phyloP scores from a whole-genome alignment of 1,284 basidiomycete species.

The Sparassis latifolia region DNA sequence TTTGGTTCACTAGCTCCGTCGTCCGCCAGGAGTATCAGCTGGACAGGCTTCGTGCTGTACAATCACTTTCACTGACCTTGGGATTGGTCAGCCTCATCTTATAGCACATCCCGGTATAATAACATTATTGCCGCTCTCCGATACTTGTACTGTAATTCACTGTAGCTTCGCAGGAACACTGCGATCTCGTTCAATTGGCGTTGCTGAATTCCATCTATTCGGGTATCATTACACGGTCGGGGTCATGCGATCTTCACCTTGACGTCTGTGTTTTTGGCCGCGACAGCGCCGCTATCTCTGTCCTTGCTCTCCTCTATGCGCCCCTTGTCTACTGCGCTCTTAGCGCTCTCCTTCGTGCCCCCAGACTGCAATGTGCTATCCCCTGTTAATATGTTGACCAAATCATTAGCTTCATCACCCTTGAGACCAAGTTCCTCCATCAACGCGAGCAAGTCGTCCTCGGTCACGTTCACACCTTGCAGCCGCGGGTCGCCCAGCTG shows the following conservation, averaged over 20 bases:
- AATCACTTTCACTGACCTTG: no score
- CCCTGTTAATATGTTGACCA: conserved; percentile 51
- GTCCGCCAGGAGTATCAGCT: no score
- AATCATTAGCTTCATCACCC: conserved; percentile 63
- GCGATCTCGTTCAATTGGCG: not conserved
- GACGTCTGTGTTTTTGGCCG: no score
- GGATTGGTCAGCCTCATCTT: no score
- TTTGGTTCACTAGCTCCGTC: no score
- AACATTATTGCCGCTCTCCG: no score
- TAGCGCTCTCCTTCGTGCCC: not conserved
- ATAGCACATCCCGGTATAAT: no score
- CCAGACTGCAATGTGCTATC: not conserved
- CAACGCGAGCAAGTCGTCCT: conserved; percentile 61
- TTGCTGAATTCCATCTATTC: not conserved
- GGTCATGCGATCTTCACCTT: no score
- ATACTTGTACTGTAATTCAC: no score
- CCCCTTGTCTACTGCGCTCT: not conserved
- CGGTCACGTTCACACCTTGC: conserved; percentile 68
- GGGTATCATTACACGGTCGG: no score
- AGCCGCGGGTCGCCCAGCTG: conserved; percentile 65
- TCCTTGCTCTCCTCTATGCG: not conserved
- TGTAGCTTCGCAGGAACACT: not conserved
- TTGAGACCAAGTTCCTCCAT: conserved; percentile 68
- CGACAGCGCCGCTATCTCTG: not conserved
- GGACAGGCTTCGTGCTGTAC: no score